A percentile compares a stretch with the other conserved stretches of the same genome.
Evolutionary conservation across 495 filamentous ascomycete species (phyloP).

Genomic region (Echria macrotheca): DNA sequence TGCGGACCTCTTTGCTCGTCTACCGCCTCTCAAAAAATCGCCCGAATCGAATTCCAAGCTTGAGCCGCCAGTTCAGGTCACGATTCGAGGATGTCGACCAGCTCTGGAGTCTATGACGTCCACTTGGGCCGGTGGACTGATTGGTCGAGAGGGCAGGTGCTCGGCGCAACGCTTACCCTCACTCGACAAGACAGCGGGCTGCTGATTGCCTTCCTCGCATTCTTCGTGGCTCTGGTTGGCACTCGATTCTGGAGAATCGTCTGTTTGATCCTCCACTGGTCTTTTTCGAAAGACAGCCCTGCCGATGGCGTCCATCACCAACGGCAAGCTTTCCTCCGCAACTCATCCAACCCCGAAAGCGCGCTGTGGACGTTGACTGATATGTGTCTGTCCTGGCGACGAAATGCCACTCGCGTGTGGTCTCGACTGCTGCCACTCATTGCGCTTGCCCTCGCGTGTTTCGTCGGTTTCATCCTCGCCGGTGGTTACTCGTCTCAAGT

Average conservation of each 20-base stretch:
- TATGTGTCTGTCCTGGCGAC: conserved; percentile 2
- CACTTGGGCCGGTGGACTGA: conserved; percentile 18
- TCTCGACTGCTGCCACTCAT: neutral
- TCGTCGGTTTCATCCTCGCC: neutral
- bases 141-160: conserved; percentile 16
- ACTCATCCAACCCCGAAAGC: conserved; percentile 2
- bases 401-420: neutral
- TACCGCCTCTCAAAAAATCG: too few species aligned
- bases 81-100: neutral
- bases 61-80: neutral
- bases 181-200: conserved; percentile 5
- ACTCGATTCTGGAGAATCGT: conserved; percentile 17
- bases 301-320: conserved; percentile 17
- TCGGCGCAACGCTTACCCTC: conserved; percentile 18
- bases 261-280: conserved; percentile 7
- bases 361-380: neutral
- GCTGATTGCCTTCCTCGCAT: conserved; percentile 17
- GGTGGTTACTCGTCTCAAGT: conserved; percentile 15
- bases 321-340: conserved; percentile 10
- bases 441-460: neutral
- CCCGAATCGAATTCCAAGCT: too few species aligned
- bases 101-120: conserved; percentile 1
- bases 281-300: neutral
- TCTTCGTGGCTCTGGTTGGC: conserved; percentile 15
- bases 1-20: neutral